Base-by-base conservation (phyloP, 2,329 filamentous ascomycete species). In the Laburnicola sp. region DNA sequence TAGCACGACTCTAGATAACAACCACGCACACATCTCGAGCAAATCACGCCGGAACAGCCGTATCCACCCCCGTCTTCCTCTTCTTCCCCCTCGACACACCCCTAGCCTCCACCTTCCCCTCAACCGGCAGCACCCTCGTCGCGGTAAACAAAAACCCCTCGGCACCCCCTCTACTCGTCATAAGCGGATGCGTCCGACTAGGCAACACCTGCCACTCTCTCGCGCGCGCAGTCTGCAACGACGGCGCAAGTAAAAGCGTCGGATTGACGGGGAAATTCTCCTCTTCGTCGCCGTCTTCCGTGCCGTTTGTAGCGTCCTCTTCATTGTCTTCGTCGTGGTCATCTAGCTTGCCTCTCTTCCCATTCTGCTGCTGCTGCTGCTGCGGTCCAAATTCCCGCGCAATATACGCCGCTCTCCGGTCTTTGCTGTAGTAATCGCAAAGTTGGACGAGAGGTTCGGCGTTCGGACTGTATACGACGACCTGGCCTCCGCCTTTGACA, bases 121-220 rank as follows among this genome's bases (percentile, higher is more conserved):
- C 83, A 0, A 88, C 85, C 0, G 94, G 94, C 39, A 93, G 76
- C 1, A 94, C 91, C 60, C 86, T 83, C 69, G 88, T 89, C 0
- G 82, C 93, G 26, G 91, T 93, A 60, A 97, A 91, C 3, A 99
- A 71, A 71, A 90, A 99, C 0, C 94, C 94, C 67, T 97, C 93
- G 0, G 91, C 85, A 0, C 93, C 93, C 21, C 94, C 94, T 35
- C 83, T 82, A 32, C 86, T 86, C 53, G 89, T 96, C 94, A 99
- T 99, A 48, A 95, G 74, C 5, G 94, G 94, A 75, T 99, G 94
- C 45, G 94, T 97, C 47, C 94, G 79, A 0, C 91, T 89, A 0
- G 94, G 94, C 40, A 99, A 73, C 2, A 97, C 92, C 76, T 99
- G 94, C 89, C 91, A 97, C 46, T 84, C 80, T 55, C 88, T 81